Evolutionary conservation across 2,329 filamentous ascomycete genomes (phyloP).

Genomic region (Pyrenochaeta sp.): DNA sequence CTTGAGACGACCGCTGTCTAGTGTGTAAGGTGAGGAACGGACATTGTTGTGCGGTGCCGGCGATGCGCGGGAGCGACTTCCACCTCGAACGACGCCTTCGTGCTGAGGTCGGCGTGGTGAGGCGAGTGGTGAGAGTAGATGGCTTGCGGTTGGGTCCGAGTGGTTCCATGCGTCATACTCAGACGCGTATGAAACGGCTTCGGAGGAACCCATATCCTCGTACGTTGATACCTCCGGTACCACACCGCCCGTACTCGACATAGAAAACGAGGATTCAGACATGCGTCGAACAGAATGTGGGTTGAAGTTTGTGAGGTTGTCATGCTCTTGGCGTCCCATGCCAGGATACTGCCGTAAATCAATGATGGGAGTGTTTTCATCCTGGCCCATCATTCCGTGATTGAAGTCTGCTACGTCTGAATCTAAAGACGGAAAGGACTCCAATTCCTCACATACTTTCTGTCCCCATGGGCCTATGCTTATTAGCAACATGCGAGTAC

Average conservation of each 20-base stretch:
- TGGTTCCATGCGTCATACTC: constrained; percentile 72
- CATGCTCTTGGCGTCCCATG: constrained; percentile 43
- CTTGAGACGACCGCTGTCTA: constrained; percentile 73
- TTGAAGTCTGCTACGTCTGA: constrained; percentile 49
- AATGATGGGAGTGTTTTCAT: constrained; percentile 53
- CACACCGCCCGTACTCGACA: constrained; percentile 66
- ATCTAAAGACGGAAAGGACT: constrained; percentile 50
- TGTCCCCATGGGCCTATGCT: constrained; percentile 48
- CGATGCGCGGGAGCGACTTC: constrained; percentile 73
- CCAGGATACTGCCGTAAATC: constrained; percentile 50
- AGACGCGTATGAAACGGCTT: constrained; percentile 68
- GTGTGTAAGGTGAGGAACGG: constrained; percentile 74
- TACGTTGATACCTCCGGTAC: constrained; percentile 75
- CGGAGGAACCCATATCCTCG: constrained; percentile 75
- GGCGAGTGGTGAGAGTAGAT: constrained; percentile 74
- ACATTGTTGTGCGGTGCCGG: constrained; percentile 74
- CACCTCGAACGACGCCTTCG: constrained; percentile 56
- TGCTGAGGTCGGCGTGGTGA: constrained; percentile 73
- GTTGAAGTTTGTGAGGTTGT: constrained; percentile 44
- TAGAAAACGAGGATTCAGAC: constrained; percentile 77
- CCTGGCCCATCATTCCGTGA: constrained; percentile 47
- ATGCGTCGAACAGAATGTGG: constrained; percentile 68
- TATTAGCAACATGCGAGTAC: constrained; percentile 24
- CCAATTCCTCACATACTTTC: constrained; percentile 50
- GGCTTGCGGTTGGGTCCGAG: constrained; percentile 70